phyloP scores from a whole-genome alignment of 208 protist genomes.

The Leishmania gerbilli region DNA sequence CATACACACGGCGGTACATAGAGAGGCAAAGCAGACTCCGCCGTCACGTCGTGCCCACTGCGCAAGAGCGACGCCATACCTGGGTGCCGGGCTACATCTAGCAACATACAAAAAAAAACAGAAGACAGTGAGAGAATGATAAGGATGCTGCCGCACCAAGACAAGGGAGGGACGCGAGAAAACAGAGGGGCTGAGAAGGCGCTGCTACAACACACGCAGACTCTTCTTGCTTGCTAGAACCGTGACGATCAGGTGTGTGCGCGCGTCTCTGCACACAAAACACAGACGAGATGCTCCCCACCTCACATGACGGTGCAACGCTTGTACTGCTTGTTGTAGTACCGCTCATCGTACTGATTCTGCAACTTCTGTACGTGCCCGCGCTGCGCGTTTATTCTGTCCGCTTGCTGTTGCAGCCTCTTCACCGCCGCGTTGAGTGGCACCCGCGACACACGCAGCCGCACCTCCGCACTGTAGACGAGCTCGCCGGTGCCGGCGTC shows the following conservation, averaged over 20 bases:
- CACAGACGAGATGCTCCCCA: neutral
- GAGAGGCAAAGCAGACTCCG: no score
- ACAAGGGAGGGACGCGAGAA: neutral
- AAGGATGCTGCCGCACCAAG: neutral
- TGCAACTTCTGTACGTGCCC: constrained; percentile 1
- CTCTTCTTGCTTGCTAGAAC: neutral
- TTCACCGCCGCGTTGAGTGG: constrained; percentile 38
- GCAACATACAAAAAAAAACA: neutral
- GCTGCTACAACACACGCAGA: neutral
- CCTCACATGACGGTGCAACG: constrained; percentile 38
- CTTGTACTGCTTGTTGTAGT: constrained; percentile 33
- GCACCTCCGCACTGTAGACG: constrained; percentile 40
- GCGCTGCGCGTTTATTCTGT: constrained; percentile 32
- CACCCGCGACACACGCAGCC: constrained; percentile 51
- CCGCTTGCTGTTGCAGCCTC: constrained; percentile 27
- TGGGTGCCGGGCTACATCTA: neutral
- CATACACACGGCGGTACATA: no score
- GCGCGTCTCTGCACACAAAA: neutral
- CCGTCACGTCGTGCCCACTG: no score
- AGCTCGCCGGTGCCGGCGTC: neutral
- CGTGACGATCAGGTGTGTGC: neutral
- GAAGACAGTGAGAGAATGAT: neutral
- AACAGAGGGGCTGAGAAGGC: neutral
- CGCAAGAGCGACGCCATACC: neutral
- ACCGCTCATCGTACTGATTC: constrained; percentile 12